Conservation (phyloP, 73 alveolate species). For the Symbiodinium pilosum region DNA sequence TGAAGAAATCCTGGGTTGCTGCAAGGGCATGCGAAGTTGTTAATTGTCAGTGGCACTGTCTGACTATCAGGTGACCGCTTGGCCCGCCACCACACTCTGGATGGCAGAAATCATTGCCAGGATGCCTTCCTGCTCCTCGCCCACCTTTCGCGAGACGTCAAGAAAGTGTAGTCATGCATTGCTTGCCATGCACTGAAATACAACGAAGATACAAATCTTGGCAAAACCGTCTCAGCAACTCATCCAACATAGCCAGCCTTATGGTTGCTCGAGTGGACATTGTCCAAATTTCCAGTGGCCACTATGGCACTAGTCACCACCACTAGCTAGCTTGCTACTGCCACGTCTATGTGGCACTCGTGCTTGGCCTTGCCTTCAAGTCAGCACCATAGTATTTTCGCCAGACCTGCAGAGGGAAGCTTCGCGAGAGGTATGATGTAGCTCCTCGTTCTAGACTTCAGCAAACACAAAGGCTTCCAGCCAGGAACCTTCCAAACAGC, state of each 20-base stretch:
- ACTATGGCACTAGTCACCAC: no score
- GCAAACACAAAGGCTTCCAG: no score
- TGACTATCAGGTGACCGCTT: neutral
- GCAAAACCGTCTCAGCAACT: no score
- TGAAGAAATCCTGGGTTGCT: conserved; percentile 51
- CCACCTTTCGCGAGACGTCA: no score
- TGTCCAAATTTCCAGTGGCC: no score
- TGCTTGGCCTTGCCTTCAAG: neutral
- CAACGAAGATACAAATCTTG: no score
- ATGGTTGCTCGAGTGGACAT: no score
- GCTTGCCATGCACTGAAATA: no score
- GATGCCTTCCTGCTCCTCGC: conserved; percentile 32
- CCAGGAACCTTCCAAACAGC: no score
- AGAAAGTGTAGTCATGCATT: no score
- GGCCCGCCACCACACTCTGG: conserved; percentile 5
- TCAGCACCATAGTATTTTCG: conserved; percentile 14
- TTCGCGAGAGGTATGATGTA: neutral
- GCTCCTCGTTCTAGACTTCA: neutral
- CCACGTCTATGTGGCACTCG: neutral
- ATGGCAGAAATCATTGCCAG: conserved; percentile 28
- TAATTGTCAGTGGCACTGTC: neutral
- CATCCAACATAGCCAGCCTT: no score
- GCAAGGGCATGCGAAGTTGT: neutral
- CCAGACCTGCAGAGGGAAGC: conserved; percentile 41
- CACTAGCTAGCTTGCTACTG: no score